Percentiles rank a stretch among this genome's conserved stretches.
Conservation (phyloP, 2,329 filamentous ascomycete species). For the Venturia asperata region DNA sequence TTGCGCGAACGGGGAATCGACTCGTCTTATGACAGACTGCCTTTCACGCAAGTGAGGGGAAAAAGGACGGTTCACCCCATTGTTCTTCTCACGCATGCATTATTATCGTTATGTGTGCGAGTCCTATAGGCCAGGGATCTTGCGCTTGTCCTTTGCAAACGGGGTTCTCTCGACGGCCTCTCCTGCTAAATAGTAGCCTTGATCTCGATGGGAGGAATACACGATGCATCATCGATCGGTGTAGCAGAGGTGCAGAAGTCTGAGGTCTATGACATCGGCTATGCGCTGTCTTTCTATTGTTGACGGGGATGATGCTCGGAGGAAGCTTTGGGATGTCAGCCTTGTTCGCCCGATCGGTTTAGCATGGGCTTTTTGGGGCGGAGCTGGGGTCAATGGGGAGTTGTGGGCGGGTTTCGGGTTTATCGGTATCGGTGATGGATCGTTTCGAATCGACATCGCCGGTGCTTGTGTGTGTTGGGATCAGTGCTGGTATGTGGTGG, state of each 20-base stretch:
- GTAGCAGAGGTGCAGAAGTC: not conserved
- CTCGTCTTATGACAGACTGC: not conserved
- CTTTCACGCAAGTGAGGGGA: not conserved
- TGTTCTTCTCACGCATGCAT: not conserved
- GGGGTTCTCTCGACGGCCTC: not conserved
- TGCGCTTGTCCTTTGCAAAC: not conserved
- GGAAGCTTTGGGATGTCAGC: not conserved
- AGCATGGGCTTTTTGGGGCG: not conserved
- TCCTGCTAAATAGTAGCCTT: not conserved
- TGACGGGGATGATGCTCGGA: constrained; percentile 6
- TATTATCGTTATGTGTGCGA: not conserved
- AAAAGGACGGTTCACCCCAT: not conserved
- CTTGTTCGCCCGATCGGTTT: not conserved
- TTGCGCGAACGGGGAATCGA: not conserved
- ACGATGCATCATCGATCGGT: constrained; percentile 2
- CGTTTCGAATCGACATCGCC: not conserved
- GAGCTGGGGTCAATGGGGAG: not conserved
- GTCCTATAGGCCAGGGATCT: not conserved
- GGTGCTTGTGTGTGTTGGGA: too few species aligned
- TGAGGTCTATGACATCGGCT: not conserved
- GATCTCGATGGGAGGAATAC: not conserved
- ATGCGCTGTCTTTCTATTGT: not conserved
- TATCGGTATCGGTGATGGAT: not conserved
- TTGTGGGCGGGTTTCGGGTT: not conserved
- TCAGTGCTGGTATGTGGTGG: too few species aligned